Percentiles rank a stretch among this genome's conserved stretches.
Evolutionary conservation across 2,329 filamentous ascomycete species (phyloP).

Genomic region (Ascochyta fabae): DNA sequence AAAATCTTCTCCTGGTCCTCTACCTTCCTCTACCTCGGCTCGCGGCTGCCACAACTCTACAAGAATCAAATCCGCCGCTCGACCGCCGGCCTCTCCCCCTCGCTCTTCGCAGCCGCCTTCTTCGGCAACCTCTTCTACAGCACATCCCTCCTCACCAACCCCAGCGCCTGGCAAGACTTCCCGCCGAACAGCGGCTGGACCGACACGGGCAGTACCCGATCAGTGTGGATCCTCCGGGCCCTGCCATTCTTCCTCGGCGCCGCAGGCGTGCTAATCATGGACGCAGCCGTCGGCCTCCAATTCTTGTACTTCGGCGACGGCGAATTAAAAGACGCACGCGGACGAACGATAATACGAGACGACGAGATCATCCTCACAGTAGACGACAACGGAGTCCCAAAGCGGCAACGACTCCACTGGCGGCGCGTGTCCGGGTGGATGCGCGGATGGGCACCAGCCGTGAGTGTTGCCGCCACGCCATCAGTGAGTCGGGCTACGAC

Average conservation of each 20-base stretch:
- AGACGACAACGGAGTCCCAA: constrained; percentile 43
- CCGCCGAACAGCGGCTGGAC: constrained; percentile 65
- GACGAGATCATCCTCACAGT: constrained; percentile 55
- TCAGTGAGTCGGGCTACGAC: constrained; percentile 37
- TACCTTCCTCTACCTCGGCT: constrained; percentile 50
- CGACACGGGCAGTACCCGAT: constrained; percentile 59
- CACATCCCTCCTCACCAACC: constrained; percentile 66
- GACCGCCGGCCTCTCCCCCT: constrained; percentile 67
- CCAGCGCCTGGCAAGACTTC: constrained; percentile 66
- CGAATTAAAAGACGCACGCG: constrained; percentile 20
- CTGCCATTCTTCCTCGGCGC: constrained; percentile 71
- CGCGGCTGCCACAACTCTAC: constrained; percentile 64
- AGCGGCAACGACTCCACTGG: constrained; percentile 58
- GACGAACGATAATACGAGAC: constrained; percentile 38
- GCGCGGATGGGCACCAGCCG: constrained; percentile 68
- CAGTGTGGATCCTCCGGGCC: constrained; percentile 64
- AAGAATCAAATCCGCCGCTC: constrained; percentile 69
- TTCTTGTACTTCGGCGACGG: constrained; percentile 65
- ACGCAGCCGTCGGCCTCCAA: constrained; percentile 68
- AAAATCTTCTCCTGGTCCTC: constrained; percentile 53
- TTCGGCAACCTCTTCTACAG: constrained; percentile 73
- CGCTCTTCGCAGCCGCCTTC: constrained; percentile 71
- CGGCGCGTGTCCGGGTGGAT: constrained; percentile 67
- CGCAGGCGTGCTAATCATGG: constrained; percentile 67
- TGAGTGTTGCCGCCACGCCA: constrained; percentile 49